Evolutionary conservation across 2,329 filamentous ascomycete genomes (phyloP).

Genomic region (Fusarium sp.): DNA sequence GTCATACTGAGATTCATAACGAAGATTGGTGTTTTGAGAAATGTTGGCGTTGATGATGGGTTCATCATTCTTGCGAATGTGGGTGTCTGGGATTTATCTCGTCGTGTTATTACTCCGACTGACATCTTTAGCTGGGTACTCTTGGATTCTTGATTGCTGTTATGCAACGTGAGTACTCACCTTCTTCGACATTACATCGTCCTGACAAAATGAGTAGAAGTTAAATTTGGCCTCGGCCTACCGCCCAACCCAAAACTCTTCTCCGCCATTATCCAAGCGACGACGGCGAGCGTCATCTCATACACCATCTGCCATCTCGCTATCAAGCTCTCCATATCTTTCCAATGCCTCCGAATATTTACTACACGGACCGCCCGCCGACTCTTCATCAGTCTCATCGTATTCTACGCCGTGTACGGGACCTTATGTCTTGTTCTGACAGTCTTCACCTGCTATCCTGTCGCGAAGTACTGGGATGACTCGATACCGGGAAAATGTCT

Average conservation of each 20-base stretch:
- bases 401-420: background rate
- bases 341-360: background rate
- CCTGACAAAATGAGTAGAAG: background rate
- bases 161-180: background rate
- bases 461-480: conserved; percentile 5
- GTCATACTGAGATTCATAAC: background rate
- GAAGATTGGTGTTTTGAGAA: background rate
- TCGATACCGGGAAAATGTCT: background rate
- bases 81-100: background rate
- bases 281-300: background rate
- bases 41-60: background rate
- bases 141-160: background rate
- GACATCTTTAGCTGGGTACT: background rate
- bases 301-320: conserved; percentile 1
- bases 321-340: background rate
- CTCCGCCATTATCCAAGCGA: background rate
- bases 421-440: background rate
- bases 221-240: background rate
- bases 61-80: background rate
- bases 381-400: background rate
- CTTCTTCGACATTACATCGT: fast-evolving
- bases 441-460: conserved; percentile 1
- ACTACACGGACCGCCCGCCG: background rate
- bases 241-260: background rate
- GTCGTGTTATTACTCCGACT: too few species aligned